Evolutionary conservation across 2,329 filamentous ascomycete species (phyloP).

Genomic region (Stylonectria norvegica): DNA sequence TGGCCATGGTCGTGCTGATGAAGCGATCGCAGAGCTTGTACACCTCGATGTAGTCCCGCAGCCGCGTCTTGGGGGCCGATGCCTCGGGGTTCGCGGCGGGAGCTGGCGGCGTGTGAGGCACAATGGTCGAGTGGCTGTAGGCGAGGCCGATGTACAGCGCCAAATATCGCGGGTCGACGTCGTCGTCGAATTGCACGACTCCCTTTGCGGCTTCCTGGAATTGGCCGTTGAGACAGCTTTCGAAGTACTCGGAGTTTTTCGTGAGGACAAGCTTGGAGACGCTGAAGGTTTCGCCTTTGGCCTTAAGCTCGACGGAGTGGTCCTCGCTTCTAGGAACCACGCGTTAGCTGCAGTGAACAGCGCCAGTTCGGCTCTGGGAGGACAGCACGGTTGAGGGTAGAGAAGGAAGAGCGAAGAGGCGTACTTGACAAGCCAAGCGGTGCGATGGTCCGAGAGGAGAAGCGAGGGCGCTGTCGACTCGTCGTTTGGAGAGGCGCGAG

Average conservation of each 20-base stretch:
- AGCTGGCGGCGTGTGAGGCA: conserved; percentile 26
- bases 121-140: conserved; percentile 33
- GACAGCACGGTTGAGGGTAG: conserved; percentile 1
- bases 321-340: conserved; percentile 24
- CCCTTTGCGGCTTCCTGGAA: conserved; percentile 29
- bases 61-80: conserved; percentile 22
- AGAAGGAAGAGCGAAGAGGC: conserved; percentile 8
- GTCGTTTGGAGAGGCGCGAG: conserved; percentile 9
- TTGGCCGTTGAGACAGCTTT: conserved; percentile 24
- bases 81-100: conserved; percentile 26
- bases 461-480: conserved; percentile 21
- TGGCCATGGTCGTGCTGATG: conserved; percentile 28
- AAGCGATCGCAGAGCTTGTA: conserved; percentile 38
- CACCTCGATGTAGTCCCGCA: conserved; percentile 34
- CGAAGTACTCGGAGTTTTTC: conserved; percentile 35
- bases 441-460: conserved; percentile 31
- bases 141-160: conserved; percentile 34
- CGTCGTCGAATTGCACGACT: conserved; percentile 27
- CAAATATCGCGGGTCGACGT: conserved; percentile 33
- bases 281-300: conserved; percentile 28
- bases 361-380: neutral
- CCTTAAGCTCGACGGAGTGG: conserved; percentile 29
- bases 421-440: conserved; percentile 35
- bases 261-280: conserved; percentile 31
- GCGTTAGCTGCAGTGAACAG: conserved; percentile 2